These are phyloP conservation scores for Leishmania arabica DNA, from an alignment of 208 protist species.

Conservation along the genomic window DNA sequence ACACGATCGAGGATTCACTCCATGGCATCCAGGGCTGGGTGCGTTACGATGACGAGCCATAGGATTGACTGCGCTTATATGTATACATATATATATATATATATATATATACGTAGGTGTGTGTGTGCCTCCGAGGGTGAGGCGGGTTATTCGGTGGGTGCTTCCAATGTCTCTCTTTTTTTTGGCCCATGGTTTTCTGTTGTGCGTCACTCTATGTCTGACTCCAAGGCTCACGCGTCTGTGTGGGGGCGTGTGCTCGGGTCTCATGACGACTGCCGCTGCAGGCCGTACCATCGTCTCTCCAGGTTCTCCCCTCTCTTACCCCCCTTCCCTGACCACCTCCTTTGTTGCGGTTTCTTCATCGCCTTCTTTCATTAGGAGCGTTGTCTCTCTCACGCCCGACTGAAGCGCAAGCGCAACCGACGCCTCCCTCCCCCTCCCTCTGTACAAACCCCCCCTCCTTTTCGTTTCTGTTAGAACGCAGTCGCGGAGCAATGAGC, in stretches of 20 bases:
- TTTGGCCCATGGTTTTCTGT: background rate
- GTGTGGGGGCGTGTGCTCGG: background rate
- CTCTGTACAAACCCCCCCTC: too few relatives aligned
- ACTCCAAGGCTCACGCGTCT: background rate
- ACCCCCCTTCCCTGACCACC: background rate
- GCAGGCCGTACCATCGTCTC: background rate
- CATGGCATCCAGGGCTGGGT: constrained; percentile 43
- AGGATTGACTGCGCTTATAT: background rate
- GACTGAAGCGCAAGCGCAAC: background rate
- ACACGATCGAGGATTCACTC: constrained; percentile 30
- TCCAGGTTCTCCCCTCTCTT: background rate
- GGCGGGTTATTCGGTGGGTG: too few relatives aligned
- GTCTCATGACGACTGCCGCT: too few relatives aligned
- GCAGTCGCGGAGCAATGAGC: background rate
- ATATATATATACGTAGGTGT: too few relatives aligned
- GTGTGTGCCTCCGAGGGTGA: background rate
- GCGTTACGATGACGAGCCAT: constrained; percentile 24
- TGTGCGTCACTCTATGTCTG: background rate
- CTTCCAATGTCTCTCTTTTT: background rate
- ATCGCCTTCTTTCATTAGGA: background rate
- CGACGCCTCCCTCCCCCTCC: background rate
- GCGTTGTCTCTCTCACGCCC: background rate
- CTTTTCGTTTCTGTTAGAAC: background rate
- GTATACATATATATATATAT: too few relatives aligned
- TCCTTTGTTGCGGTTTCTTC: background rate